Base-by-base conservation (phyloP, 371 early-diverging fungal genomes). In the Batrachochytrium dendrobatidis region DNA sequence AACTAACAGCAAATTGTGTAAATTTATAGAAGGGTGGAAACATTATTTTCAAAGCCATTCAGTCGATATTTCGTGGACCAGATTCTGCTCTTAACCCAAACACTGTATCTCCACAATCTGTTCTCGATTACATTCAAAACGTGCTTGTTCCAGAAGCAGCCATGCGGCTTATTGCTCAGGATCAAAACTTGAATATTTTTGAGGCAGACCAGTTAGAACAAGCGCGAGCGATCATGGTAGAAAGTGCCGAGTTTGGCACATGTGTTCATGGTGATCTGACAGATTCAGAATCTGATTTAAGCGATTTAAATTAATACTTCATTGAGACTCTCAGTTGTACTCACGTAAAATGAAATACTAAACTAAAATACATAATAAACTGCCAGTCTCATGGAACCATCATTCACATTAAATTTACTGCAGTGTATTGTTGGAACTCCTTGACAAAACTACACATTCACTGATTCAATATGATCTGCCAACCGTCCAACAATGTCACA, bases 111-210 rank as follows among this genome's bases (percentile, higher is more conserved):
- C 85, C 85, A 0, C 78, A 82, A 45, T 56, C 64, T 30, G 79
- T 81, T 2, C 34, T 76, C 24, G 85, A 85, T 63, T 83, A 73
- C 57, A 56, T 83, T 24, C 83, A 85, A 52, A 77, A 81, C 44
- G 79, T 85, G 0, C 60, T 85, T 0, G 76, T 83, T 0, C 85
- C 85, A 2, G 85, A 85, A 60, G 67, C 72, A 1, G 83, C 75
- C 0, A 24, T 77, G 17, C 62, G 81, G 12, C 61, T 85, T 24
- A 85, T 85, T 31, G 70, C 61, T 0, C 67, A 83, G 58, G 85
- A 85, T 30, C 17, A 39, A 1, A 34, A 25, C 4, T 10, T n/a
- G 4, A 26, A 54, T 18, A 1, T 60, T n/a, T 26, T 32, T 31
- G 3, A 5, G 28, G 25, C 25, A 10, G 2, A 3, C 2, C 17